Conservation (phyloP, 139 green algal genomes). For the Diplosphaera chodatii region DNA sequence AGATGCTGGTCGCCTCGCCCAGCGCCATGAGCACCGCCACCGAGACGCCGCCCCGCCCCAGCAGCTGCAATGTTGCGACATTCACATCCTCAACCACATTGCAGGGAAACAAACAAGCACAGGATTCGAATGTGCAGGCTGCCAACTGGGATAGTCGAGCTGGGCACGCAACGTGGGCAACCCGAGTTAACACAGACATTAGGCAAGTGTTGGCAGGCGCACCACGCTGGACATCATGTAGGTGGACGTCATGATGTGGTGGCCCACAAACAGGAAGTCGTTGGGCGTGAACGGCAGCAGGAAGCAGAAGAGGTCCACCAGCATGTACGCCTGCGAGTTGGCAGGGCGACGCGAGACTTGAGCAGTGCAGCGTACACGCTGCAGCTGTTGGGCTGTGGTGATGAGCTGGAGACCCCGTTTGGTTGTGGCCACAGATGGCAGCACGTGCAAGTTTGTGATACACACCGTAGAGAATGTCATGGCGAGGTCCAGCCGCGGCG, state of each 20-base stretch:
- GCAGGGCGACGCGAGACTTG: too few species aligned
- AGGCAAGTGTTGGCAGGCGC: not conserved
- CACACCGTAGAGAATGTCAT: not conserved
- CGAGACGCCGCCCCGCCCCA: conserved; percentile 12
- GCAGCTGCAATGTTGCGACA: not conserved
- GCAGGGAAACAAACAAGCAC: too few species aligned
- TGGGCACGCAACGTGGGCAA: too few species aligned
- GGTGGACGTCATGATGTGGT: conserved; percentile 9
- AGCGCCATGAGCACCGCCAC: conserved; percentile 13
- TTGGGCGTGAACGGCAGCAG: conserved; percentile 14
- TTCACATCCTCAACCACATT: too few species aligned
- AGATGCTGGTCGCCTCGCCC: conserved; percentile 12
- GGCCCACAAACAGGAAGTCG: conserved; percentile 14
- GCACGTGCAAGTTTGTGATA: not conserved
- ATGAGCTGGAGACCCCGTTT: not conserved
- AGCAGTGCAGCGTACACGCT: too few species aligned
- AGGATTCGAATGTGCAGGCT: too few species aligned
- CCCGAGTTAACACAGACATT: not conserved
- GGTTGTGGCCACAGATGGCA: too few species aligned
- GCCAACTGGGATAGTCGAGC: too few species aligned
- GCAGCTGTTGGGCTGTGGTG: not conserved
- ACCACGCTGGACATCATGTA: conserved; percentile 10
- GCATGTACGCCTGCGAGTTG: conserved; percentile 15
- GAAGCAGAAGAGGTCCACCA: conserved; percentile 17
- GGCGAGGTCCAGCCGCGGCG: not conserved